Base-by-base conservation (phyloP, 441 rosid genomes). In the Kokia cookei region DNA sequence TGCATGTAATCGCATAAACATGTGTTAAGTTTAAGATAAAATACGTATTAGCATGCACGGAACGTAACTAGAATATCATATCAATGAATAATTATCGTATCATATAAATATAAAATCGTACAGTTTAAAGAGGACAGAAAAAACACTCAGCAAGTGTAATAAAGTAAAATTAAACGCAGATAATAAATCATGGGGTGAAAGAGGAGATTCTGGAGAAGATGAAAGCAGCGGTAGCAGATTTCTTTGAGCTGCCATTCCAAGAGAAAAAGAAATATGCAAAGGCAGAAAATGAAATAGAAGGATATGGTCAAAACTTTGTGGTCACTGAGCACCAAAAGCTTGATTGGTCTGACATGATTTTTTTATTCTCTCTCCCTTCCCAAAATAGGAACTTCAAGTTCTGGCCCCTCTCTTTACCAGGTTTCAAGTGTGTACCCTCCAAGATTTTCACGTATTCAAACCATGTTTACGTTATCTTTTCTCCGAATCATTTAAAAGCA, bases 321-420 rank as follows among this genome's bases (percentile, higher is more conserved):
- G 29, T 64, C 1, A 40, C 68, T 11, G 68, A 64, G 29, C 13
- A 40, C 4, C 68, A 63, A 42, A 63, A 63, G 45, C 68, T 63
- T 63, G 68, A 63, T 63, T 63, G 68, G 68, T 63, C 48, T 4
- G 68, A 63, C 48, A 40, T 63, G 68, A 63, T 63, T 37, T 63
- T 17, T 42, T 63, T 63, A 17, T 37, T 37, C 68, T 40, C 68
- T 9, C 1, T 40, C 9, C 68, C 68, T 37, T 12, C 50, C 1
- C 27, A 63, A 40, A 63, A 40, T 26, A 64, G 68, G 68, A 64
- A 64, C 5, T 64, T 37, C 67, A 62, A 62, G 48, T 63, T 63
- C 48, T 63, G 67, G 67, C 67, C 67, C 22, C 48, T 63, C 7
- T 8, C 48, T 37, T 63, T 63, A 37, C 48, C 48, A 37, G 67